Evolutionary conservation across 306 rosid genomes (phyloP), one percentile per base, ranked within the genome.

Genomic region (Boehmeria nivea): DNA sequence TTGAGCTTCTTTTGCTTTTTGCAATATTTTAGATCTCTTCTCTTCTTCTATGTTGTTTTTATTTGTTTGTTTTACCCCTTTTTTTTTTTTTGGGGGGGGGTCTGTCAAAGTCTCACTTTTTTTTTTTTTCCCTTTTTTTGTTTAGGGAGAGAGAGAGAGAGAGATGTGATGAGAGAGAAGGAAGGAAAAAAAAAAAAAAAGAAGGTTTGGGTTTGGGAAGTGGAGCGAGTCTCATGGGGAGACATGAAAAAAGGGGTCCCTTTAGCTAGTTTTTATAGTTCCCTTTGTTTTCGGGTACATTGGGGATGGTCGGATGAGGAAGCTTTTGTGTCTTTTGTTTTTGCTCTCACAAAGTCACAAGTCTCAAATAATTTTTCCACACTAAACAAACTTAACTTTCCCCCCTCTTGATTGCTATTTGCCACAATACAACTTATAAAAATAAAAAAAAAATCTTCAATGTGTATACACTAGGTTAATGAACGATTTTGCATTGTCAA

Each of bases 141-240:
- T 20, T 34, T 17, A 16, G 19, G 19, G 46, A 50, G 54, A 43
- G 36, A 31, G 34, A 44, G 51, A 47, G 22, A 44, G 23, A 43
- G 61, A 18, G 27, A 45, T 6, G 22, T 18, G 21, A 36, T 26
- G 26, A 25, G 22, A 55, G 54, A 31, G 12, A 24, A 34, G 8
- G 19, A 6, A 25, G 10, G 1, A 13, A 24, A 19, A 33, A n/a
- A n/a, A n/a, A n/a, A n/a, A n/a, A n/a, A n/a, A n/a, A n/a, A n/a
- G n/a, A n/a, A n/a, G n/a, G n/a, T n/a, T n/a, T n/a, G n/a, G 63
- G 38, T 17, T 40, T 24, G 28, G 42, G 13, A 37, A 38, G 36
- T 9, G 51, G 59, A 64, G 57, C 76, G 80, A 51, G 59, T 64
- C 71, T 65, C 42, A 3, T 65, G 80, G 72, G 43, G 47, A 31